Base-by-base conservation (phyloP, 2,329 filamentous ascomycete genomes). In the Cercospora janseana region DNA sequence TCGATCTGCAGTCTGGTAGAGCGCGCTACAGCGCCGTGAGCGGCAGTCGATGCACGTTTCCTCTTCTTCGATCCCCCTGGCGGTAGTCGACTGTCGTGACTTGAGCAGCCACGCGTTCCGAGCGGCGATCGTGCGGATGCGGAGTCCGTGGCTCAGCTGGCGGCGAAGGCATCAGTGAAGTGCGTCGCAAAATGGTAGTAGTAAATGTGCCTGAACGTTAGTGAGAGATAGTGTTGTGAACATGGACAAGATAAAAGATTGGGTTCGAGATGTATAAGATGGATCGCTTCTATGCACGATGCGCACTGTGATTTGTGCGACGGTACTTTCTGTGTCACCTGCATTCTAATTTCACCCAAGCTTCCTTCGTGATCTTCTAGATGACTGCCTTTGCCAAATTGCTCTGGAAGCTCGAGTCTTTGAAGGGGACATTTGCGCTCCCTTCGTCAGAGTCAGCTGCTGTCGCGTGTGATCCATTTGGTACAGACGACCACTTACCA, bases 371-470 rank as follows among this genome's bases (percentile, higher is more conserved):
- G 13, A 38, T 26, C 20, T n/a, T 45, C 34, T 45, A 55, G 4
- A 56, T 31, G 6, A 52, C 57, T 10, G 59, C 59, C 9, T 53
- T 47, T 6, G 45, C 63, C n/a, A 80, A 57, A 56, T 79, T 78
- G 3, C 43, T 68, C n/a, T 65, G 57, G 53, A 76, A 77, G n/a
- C 72, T 73, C 1, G 54, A 59, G 57, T 78, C 71, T 54, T 72
- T 72, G 51, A 78, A 77, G 4, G 74, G 73, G 40, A 76, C 74
- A 50, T 69, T 77, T 3, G 71, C 75, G 41, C 49, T 47, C 1
- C 52, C 55, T 55, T 12, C 34, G 7, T 6, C 2, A 12, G n/a
- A 13, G 40, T 52, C 34, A 44, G 45, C 18, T 16, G 10, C 47
- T 47, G 5, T 43, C 10, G 4, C 12, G 20, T 18, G n/a, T 21